Evolutionary conservation across 2,329 filamentous ascomycete genomes (phyloP).

Genomic region (Aureobasidium musti): DNA sequence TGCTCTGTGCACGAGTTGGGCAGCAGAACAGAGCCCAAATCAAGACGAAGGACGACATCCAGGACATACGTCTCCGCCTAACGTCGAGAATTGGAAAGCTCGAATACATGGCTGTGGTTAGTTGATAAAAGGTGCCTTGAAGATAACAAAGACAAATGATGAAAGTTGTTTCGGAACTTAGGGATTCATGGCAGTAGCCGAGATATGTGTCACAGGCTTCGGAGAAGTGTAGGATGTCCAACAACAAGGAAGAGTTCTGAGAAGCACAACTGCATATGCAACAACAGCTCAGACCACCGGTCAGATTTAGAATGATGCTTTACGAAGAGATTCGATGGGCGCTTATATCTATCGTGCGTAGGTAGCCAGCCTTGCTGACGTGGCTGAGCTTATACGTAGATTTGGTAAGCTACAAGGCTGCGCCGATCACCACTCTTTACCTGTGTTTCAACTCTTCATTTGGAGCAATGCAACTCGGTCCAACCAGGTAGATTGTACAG

Average conservation of each 20-base stretch:
- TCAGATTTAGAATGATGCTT: too few species aligned
- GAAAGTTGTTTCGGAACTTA: too few species aligned
- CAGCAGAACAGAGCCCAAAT: not conserved
- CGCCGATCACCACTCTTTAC: not conserved
- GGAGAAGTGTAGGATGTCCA: not conserved
- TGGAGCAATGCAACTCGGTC: not conserved
- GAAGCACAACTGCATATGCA: not conserved
- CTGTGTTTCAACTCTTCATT: not conserved
- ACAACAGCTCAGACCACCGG: not conserved
- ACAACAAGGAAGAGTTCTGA: not conserved
- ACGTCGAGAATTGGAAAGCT: not conserved
- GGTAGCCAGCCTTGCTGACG: slow-evolving; percentile 20
- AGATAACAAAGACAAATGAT: not conserved
- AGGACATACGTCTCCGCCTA: not conserved
- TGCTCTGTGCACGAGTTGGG: not conserved
- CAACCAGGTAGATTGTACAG: not conserved
- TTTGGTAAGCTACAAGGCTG: not conserved
- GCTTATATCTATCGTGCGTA: not conserved
- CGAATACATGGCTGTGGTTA: not conserved
- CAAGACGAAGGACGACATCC: not conserved
- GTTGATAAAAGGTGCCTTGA: not conserved
- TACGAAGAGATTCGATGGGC: not conserved
- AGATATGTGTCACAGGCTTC: not conserved
- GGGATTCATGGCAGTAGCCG: not conserved
- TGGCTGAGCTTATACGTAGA: not conserved